Evolutionary conservation across 257 asterid species (phyloP), one percentile per base, ranked within the genome.

Genomic region (Leonotis leonurus): DNA sequence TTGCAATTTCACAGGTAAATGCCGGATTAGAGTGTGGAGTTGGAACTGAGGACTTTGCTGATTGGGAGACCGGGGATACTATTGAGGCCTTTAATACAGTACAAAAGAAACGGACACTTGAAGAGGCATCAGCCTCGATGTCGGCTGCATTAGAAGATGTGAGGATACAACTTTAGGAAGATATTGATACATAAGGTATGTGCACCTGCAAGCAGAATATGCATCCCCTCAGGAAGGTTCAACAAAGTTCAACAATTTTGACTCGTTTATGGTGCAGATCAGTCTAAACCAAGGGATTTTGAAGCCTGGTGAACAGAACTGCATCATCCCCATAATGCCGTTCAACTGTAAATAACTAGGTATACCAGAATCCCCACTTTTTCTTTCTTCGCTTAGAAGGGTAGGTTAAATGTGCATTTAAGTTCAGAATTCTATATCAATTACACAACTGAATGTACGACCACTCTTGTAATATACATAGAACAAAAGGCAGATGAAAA

Each of bases 1-100:
- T 64, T 53, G 41, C 58, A 13, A 35, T 13, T 56, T 68, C 74
- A 62, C 83, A 91, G 98, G 96, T 88, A 52, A 88, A 69, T 76
- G 94, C 87, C 6, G 96, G 98, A 69, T 79, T 91, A 41, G 98
- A 91, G 68, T 91, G 98, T 67, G 98, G 98, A 55, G 68, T 88
- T 32, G 98, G 95, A 56, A 67, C 65, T 1, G 92, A 80, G 41
- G 95, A 58, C 22, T 91, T 76, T 30, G 64, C 61, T 50, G 84
- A 84, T 21, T 91, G 96, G 96, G 93, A 78, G 70, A 85, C 41
- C 35, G 95, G 97, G 12, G 96, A 91, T 60, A 60, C 36, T 21
- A 70, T 91, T 0, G 94, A 86, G 82, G 87, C 89, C 67, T 91
- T 88, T 61, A 80, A 77, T 78, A 10, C 85, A 1, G 86, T 81